Base-by-base conservation (phyloP, 371 early-diverging fungal genomes). In the Rhizomucor pusillus region DNA sequence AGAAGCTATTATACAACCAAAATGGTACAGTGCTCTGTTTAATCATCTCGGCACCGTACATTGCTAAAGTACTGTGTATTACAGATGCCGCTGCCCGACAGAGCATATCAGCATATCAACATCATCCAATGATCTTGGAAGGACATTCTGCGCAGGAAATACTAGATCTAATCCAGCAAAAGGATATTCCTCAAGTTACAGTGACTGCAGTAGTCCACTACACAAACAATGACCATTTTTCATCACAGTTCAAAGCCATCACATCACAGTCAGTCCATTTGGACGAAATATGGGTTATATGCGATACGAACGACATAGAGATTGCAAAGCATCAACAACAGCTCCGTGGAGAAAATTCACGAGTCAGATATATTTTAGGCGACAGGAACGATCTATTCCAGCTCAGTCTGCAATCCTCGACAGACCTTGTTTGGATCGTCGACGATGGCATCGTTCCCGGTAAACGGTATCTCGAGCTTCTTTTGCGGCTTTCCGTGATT, bases 271-370 rank as follows among this genome's bases (percentile, higher is more conserved):
- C 73, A 4, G 67, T 71, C 20, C 66, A 69, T n/a, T 74, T 81
- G 5, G 73, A 79, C 24, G 57, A 59, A 41, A 66, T 83, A 36
- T 83, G 81, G 83, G 64, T 82, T 47, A 61, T 74, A 1, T 70
- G 73, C 60, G 11, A 49, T 59, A 9, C 52, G 52, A 1, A 54
- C 50, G 39, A 60, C 59, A 40, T 23, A 24, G 1, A 48, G 54
- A 20, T 52, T 65, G 7, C 61, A 69, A n/a, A n/a, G n/a, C n/a
- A n/a, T n/a, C 14, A 64, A 63, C 24, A 54, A 60, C 6, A 59
- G 34, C 41, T 67, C 4, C 60, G 63, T 10, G 51, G 60, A 18
- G 50, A 50, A 22, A 60, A 63, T 35, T 29, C 29, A 3, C 52
- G 56, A 16, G 66, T 76, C 11, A 65, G 65, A 13, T 54, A 74